phyloP scores from a whole-genome alignment of 2,329 filamentous ascomycete genomes.

The Aureobasidium musti region DNA sequence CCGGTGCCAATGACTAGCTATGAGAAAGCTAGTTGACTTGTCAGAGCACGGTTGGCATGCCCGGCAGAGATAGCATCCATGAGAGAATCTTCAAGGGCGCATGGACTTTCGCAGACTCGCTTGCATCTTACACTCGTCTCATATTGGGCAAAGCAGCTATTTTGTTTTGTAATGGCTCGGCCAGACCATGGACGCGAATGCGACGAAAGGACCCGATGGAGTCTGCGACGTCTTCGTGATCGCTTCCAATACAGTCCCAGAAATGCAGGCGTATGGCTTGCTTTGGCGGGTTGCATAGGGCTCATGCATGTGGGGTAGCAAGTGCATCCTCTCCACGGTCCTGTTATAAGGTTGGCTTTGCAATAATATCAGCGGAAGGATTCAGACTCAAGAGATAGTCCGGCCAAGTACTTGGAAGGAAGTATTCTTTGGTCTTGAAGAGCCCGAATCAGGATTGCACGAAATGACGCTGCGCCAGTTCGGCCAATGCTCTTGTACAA shows the following conservation, averaged over 20 bases:
- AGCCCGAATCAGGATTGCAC: background rate
- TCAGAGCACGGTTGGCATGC: conserved; percentile 6
- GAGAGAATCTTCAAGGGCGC: background rate
- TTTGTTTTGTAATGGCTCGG: background rate
- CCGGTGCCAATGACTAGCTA: conserved; percentile 10
- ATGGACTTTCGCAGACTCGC: conserved; percentile 13
- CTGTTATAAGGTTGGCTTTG: conserved; percentile 5
- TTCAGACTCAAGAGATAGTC: conserved; percentile 1
- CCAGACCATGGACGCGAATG: background rate
- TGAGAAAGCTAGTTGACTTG: background rate
- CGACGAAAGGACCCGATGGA: background rate
- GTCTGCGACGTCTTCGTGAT: background rate
- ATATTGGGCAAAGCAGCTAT: background rate
- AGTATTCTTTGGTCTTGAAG: background rate
- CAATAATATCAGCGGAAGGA: conserved; percentile 19
- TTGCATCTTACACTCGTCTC: background rate
- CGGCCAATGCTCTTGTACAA: conserved; percentile 5
- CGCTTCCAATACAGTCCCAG: background rate
- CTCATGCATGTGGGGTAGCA: conserved; percentile 3
- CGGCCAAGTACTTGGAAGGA: background rate
- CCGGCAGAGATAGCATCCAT: background rate
- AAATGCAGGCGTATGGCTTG: background rate
- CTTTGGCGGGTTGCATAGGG: conserved; percentile 10
- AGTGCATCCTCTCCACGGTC: background rate
- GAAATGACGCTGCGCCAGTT: background rate